Evolutionary conservation across 306 rosid species (phyloP).

Genomic region (Dryas alaskensis): DNA sequence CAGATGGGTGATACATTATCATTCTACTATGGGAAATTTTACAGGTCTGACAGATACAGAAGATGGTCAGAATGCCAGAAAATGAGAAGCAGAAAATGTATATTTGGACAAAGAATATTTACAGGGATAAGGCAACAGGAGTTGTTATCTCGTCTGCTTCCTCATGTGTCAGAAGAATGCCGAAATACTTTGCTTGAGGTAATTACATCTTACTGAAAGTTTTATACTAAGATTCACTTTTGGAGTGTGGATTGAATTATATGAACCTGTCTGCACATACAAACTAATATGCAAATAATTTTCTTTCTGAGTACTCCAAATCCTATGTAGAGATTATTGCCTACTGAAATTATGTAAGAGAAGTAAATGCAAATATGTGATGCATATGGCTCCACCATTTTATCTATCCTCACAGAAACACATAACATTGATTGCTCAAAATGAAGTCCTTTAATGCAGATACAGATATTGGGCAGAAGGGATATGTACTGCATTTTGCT

Average conservation of each 20-base stretch:
- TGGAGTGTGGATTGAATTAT: slow-evolving; percentile 1
- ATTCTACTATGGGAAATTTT: slow-evolving; percentile 82
- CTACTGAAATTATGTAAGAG: background rate
- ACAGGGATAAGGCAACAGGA: slow-evolving; percentile 82
- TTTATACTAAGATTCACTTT: slow-evolving; percentile 6
- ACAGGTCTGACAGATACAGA: slow-evolving; percentile 55
- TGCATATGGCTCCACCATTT: no score
- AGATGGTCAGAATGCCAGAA: slow-evolving; percentile 81
- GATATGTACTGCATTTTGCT: background rate
- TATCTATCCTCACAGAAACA: background rate
- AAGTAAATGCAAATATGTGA: background rate
- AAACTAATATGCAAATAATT: background rate
- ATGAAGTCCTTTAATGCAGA: background rate
- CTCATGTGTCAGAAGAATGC: slow-evolving; percentile 50
- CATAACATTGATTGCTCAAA: background rate
- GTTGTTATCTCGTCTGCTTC: slow-evolving; percentile 65
- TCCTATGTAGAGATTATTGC: background rate
- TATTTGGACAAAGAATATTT: slow-evolving; percentile 68
- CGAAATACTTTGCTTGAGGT: slow-evolving; percentile 54
- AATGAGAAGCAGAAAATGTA: slow-evolving; percentile 56
- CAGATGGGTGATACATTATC: slow-evolving; percentile 70
- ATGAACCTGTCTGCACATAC: background rate
- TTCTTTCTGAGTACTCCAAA: background rate
- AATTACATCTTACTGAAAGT: slow-evolving; percentile 16
- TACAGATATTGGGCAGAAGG: background rate